Evolutionary conservation across 495 filamentous ascomycete genomes (phyloP).

Genomic region (Choiromyces venosus): DNA sequence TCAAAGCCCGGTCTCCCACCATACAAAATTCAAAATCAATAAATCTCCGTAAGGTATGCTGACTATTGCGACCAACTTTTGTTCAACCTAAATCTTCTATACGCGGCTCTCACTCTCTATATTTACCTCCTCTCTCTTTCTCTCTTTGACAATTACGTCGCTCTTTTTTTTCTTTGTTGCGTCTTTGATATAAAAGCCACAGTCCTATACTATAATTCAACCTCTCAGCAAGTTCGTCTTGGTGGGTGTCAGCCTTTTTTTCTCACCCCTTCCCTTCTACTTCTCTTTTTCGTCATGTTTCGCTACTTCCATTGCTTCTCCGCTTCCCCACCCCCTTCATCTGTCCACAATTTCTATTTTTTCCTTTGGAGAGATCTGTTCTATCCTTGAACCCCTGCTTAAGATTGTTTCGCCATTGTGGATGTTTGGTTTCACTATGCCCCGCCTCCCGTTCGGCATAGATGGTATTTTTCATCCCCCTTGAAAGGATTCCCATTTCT

Average conservation of each 20-base stretch:
- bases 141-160: background rate
- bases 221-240: conserved; percentile 24
- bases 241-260: conserved; percentile 33
- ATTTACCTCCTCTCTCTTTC: background rate
- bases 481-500: conserved; percentile 26
- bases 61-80: background rate
- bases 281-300: background rate
- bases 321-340: background rate
- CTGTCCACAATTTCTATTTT: conserved; percentile 28
- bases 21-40: background rate
- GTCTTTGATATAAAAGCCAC: conserved; percentile 35
- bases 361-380: conserved; percentile 25
- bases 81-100: background rate
- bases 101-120: background rate
- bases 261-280: conserved; percentile 8
- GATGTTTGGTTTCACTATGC: conserved; percentile 33
- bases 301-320: background rate
- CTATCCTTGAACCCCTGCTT: conserved; percentile 22
- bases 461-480: conserved; percentile 13
- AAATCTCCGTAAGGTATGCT: conserved; percentile 1
- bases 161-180: conserved; percentile 33
- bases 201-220: conserved; percentile 29
- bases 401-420: conserved; percentile 38
- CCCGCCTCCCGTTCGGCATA: conserved; percentile 33
- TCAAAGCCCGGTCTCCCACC: conserved; percentile 16